Evolutionary conservation across 1,284 basidiomycete species (phyloP).

Genomic region (Sphagnurus paluster): DNA sequence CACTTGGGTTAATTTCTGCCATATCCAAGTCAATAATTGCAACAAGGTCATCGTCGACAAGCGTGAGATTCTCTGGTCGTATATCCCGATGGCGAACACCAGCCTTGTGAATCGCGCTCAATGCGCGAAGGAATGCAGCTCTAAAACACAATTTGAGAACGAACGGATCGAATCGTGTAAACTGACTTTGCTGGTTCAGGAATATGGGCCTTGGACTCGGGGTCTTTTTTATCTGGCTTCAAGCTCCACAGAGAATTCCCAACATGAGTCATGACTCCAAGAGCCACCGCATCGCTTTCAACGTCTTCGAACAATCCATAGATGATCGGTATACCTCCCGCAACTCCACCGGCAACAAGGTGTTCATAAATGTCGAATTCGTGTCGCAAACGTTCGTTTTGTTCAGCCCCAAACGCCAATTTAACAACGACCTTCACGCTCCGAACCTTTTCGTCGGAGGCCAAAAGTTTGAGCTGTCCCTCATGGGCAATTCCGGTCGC

Average conservation of each 20-base stretch:
- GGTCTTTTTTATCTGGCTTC: background rate
- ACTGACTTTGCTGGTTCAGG: conserved; percentile 5
- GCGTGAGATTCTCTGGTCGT: conserved; percentile 9
- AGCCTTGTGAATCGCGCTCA: conserved; percentile 11
- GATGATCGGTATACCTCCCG: conserved; percentile 5
- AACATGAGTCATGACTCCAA: conserved; percentile 15
- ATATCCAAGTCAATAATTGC: conserved; percentile 16
- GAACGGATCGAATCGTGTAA: no score
- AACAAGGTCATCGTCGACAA: conserved; percentile 10
- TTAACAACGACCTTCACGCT: conserved; percentile 12
- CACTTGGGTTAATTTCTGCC: conserved; percentile 60
- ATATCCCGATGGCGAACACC: conserved; percentile 19
- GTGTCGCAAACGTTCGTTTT: conserved; percentile 3
- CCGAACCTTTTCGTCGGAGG: conserved; percentile 4
- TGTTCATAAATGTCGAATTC: conserved; percentile 12
- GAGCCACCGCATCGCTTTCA: conserved; percentile 2
- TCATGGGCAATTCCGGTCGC: conserved; percentile 16
- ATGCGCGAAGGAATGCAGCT: conserved; percentile 2
- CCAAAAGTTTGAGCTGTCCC: conserved; percentile 16
- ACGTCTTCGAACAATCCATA: conserved; percentile 14
- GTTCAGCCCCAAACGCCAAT: conserved; percentile 5
- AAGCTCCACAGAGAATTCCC: conserved; percentile 8
- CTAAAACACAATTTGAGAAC: background rate
- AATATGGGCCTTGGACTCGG: background rate
- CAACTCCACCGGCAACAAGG: conserved; percentile 1